Percentiles rank a stretch among this genome's conserved stretches.
These are phyloP conservation scores for Geotrichum candidum DNA, from an alignment of 1,139 yeast species.

Conservation along the genomic window DNA sequence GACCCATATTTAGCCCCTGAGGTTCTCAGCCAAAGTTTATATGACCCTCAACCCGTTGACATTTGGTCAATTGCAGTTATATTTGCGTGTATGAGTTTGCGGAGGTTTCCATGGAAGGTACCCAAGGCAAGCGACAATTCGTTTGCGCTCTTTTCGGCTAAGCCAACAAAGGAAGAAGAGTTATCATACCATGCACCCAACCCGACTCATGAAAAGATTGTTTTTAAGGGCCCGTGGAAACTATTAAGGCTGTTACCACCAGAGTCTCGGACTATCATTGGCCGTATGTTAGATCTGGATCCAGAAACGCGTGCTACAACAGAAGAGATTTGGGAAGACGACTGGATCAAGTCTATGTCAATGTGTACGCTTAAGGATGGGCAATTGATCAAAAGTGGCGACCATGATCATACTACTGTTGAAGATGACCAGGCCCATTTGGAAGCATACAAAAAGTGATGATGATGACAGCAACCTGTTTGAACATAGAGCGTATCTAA, in stretches of 20 bases:
- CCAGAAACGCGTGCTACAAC: conserved; percentile 64
- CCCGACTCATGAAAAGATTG: conserved; percentile 24
- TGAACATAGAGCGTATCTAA: too few relatives aligned
- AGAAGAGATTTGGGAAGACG: conserved; percentile 58
- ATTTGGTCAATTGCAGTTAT: conserved; percentile 94
- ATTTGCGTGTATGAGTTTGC: conserved; percentile 89
- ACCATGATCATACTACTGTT: conserved; percentile 54
- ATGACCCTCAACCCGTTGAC: conserved; percentile 91
- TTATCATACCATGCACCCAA: conserved; percentile 18
- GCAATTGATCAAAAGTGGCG: conserved; percentile 44
- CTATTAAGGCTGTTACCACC: conserved; percentile 79
- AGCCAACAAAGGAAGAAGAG: conserved; percentile 20
- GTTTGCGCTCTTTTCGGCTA: conserved; percentile 58
- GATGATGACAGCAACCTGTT: neutral
- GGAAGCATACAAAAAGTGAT: conserved; percentile 37
- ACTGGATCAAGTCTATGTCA: conserved; percentile 62
- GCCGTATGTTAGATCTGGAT: conserved; percentile 64
- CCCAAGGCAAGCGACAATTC: conserved; percentile 84
- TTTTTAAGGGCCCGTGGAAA: conserved; percentile 71
- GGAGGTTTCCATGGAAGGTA: conserved; percentile 95
- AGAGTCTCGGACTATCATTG: conserved; percentile 72
- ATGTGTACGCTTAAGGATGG: conserved; percentile 39
- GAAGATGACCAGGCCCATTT: conserved; percentile 44
- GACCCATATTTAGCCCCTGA: conserved; percentile 98
- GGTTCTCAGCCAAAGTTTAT: conserved; percentile 63